phyloP scores from a whole-genome alignment of 148 eudicot genomes.

The Camellia lanceoleosa region DNA sequence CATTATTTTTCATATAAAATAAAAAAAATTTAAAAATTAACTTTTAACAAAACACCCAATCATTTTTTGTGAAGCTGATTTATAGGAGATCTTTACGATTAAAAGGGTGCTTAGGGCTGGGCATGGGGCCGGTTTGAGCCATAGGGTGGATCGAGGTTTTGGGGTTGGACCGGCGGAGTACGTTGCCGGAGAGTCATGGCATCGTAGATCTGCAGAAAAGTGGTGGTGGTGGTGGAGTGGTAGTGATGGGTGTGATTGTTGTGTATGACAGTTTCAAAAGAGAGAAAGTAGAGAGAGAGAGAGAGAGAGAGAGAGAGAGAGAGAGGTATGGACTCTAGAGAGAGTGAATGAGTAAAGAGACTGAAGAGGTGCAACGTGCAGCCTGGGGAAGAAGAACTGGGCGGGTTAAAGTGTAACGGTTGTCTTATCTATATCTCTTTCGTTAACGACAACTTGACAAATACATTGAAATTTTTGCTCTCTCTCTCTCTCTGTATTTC shows the following conservation, averaged over 20 bases:
- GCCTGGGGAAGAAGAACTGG: neutral
- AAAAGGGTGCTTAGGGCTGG: neutral
- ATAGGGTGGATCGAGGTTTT: neutral
- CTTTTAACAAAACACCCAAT: too few relatives aligned
- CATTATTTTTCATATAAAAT: too few relatives aligned
- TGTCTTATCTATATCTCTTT: neutral
- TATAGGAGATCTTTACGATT: too few relatives aligned
- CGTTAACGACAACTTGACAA: too few relatives aligned
- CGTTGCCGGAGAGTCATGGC: slow-evolving; percentile 26
- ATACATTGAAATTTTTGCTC: too few relatives aligned
- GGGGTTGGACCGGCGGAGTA: slow-evolving; percentile 10
- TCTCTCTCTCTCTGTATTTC: too few relatives aligned
- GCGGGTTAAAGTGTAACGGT: neutral
- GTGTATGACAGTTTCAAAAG: neutral
- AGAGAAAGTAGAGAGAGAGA: too few relatives aligned
- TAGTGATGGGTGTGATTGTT: neutral
- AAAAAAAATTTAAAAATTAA: too few relatives aligned
- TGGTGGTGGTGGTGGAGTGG: neutral
- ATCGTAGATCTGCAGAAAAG: neutral
- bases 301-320: too few relatives aligned
- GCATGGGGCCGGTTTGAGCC: neutral
- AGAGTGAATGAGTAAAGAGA: neutral
- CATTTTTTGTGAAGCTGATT: too few relatives aligned
- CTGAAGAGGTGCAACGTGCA: neutral
- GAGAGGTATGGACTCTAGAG: neutral